These are phyloP conservation scores for Calocybe indica DNA, from an alignment of 768 basidiomycete species.

Conservation along the genomic window DNA sequence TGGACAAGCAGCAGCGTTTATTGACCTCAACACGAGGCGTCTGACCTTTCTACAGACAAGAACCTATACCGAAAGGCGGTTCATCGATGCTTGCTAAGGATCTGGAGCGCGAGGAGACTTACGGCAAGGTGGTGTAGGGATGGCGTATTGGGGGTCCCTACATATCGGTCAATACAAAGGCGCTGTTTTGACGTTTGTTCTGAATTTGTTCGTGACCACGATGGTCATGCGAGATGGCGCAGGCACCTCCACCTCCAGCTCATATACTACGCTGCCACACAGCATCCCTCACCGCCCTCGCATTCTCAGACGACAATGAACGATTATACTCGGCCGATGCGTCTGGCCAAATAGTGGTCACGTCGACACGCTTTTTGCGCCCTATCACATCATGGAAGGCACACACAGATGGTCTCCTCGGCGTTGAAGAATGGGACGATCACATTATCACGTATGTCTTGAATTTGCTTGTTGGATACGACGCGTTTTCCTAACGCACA, in stretches of 20 bases:
- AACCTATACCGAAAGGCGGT: too few species aligned
- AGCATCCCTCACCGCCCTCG: constrained; percentile 52
- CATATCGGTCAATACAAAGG: too few species aligned
- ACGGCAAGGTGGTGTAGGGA: too few species aligned
- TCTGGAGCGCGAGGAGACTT: too few species aligned
- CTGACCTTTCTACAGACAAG: too few species aligned
- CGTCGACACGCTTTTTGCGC: constrained; percentile 73
- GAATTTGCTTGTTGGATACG: neutral
- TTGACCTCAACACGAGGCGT: too few species aligned
- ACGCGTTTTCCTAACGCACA: neutral
- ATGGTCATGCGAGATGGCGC: constrained; percentile 1
- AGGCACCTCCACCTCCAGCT: constrained; percentile 50
- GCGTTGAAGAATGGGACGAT: constrained; percentile 67
- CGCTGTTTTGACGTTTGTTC: too few species aligned
- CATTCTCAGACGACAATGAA: constrained; percentile 67
- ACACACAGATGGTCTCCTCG: constrained; percentile 72
- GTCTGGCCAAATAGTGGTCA: constrained; percentile 70
- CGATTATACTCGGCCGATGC: constrained; percentile 84
- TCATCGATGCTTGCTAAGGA: too few species aligned
- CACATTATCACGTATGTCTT: constrained; percentile 71
- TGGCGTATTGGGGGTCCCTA: too few species aligned
- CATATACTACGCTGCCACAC: constrained; percentile 75
- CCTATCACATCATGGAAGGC: constrained; percentile 71
- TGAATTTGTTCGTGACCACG: too few species aligned
- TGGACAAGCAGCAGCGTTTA: too few species aligned